Base-by-base conservation (phyloP, 345 rosid genomes). In the Populus davidiana region DNA sequence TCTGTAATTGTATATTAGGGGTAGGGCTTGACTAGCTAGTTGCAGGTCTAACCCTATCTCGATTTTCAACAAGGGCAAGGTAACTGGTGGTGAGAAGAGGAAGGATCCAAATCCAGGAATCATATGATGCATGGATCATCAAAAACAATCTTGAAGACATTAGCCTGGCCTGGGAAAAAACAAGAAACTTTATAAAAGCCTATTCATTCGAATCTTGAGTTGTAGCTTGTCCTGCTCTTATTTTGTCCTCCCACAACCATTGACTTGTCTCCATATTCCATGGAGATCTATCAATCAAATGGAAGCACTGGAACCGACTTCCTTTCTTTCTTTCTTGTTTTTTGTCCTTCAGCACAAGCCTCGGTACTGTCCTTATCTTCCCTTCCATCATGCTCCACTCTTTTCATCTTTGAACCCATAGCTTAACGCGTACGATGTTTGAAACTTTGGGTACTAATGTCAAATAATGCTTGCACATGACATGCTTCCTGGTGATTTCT, bases 141-240 rank as follows among this genome's bases (percentile, higher is more conserved):
- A 11, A 65, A 64, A 59, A 59, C 12, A 47, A n/a, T n/a, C 31
- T 39, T 43, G 33, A 36, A 36, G n/a, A 33, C 8, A 35, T 23
- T 5, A 21, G 16, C 20, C 1, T 11, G 1, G 31, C 5, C 4
- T 16, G 56, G 21, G 36, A 11, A 39, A 18, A 67, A 33, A 23
- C 62, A 54, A 80, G 33, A 35, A 62, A 52, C 79, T 67, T 76
- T 75, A 21, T 6, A 29, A 71, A 71, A 12, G 23, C 21, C 4
- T 18, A 20, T 41, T 43, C 21, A 3, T 31, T 33, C 4, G 74
- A 65, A 43, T 25, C 16, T 54, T 41, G 72, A 16, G 52, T 49
- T 35, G 69, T 21, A 36, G 17, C 66, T 71, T 75, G 82, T 82
- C 79, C n/a, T 33, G 38, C 52, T 9, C 74, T 67, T 44, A 16